Conservation (phyloP, 2,329 filamentous ascomycete species). For the Fusarium piperis region DNA sequence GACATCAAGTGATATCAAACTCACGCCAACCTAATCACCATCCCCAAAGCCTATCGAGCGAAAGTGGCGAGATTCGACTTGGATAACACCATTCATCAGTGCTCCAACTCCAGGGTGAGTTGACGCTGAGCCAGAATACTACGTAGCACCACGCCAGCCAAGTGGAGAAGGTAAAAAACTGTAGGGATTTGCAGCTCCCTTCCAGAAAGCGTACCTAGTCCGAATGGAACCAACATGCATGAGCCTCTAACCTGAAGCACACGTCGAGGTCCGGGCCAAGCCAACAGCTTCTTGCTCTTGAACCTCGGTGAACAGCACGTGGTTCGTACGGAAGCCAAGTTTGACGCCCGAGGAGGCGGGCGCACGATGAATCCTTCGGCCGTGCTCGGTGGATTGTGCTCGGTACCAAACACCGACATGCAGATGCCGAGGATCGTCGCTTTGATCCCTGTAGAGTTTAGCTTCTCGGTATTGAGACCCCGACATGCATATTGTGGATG, state of each 20-base stretch:
- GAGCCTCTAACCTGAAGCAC: neutral
- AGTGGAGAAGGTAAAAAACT: neutral
- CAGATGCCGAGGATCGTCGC: neutral
- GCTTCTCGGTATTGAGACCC: conserved; percentile 9
- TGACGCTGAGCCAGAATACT: neutral
- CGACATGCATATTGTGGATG: conserved; percentile 17
- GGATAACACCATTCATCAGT: neutral
- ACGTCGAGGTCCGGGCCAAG: neutral
- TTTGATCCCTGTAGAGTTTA: neutral
- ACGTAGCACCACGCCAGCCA: neutral
- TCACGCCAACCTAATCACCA: neutral
- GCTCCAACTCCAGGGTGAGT: neutral
- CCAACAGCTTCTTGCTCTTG: neutral
- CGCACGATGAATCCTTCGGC: neutral
- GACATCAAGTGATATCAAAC: neutral
- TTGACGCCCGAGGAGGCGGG: neutral
- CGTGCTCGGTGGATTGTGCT: neutral
- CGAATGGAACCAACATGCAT: neutral
- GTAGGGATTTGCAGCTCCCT: neutral
- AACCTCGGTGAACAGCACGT: neutral
- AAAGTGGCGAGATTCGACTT: neutral
- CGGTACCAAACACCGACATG: conserved; percentile 10
- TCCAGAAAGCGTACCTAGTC: neutral
- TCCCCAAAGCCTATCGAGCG: neutral
- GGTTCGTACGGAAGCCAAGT: neutral